phyloP scores from a whole-genome alignment of 2,329 filamentous ascomycete genomes.

The Penicillium sp. region DNA sequence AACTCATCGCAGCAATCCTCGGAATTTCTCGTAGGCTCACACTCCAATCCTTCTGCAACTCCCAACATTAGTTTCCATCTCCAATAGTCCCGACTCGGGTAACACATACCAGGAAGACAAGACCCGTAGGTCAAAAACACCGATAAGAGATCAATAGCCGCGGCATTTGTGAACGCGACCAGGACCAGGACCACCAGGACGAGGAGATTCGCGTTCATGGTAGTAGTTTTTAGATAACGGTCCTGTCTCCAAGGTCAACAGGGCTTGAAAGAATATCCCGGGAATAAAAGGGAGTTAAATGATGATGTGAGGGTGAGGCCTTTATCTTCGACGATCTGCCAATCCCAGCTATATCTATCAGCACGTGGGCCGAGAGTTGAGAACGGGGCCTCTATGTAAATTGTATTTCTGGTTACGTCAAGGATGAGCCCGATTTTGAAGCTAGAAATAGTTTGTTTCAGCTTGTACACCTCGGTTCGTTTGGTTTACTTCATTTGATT shows the following conservation, averaged over 20 bases:
- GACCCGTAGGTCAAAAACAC: background rate
- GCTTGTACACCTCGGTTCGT: too few species aligned
- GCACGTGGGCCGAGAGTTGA: background rate
- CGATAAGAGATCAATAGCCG: background rate
- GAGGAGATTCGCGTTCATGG: background rate
- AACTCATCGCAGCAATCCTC: background rate
- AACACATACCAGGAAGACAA: background rate
- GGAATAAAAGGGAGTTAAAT: background rate
- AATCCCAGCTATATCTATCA: background rate
- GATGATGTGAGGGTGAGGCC: background rate
- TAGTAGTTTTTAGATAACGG: background rate
- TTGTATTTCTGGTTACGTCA: too few species aligned
- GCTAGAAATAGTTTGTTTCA: too few species aligned
- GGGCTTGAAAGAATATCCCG: background rate
- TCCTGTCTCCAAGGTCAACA: background rate
- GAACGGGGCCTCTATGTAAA: too few species aligned
- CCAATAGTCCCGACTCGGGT: background rate
- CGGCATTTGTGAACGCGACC: background rate
- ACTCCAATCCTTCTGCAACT: background rate
- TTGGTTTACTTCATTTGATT: too few species aligned
- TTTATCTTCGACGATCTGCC: background rate
- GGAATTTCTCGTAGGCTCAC: background rate
- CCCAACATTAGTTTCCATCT: background rate
- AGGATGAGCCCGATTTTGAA: too few species aligned
- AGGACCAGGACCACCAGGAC: background rate